phyloP scores from a whole-genome alignment of 805 yeast genomes.

The Cyberlindnera sargentensis region DNA sequence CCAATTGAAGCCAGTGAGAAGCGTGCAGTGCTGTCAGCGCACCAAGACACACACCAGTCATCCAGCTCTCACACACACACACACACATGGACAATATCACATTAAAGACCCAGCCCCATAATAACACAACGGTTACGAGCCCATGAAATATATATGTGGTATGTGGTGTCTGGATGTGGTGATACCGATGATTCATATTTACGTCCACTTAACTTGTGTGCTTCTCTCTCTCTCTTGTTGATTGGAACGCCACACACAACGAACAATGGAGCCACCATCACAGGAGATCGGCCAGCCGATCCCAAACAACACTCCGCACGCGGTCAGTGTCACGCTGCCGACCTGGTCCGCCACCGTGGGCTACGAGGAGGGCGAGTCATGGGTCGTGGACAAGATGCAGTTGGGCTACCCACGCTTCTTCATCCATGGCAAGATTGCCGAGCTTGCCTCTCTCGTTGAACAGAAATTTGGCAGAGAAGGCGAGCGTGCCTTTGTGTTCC shows the following conservation, averaged over 20 bases:
- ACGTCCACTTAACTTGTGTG: too few relatives aligned
- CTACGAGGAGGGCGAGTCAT: constrained; percentile 82
- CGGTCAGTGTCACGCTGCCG: constrained; percentile 91
- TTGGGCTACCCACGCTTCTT: constrained; percentile 89
- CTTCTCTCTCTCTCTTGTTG: too few relatives aligned
- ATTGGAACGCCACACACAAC: background rate
- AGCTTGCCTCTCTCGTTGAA: constrained; percentile 47
- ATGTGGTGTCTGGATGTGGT: too few relatives aligned
- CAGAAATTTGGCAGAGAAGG: constrained; percentile 72
- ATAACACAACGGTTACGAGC: too few relatives aligned
- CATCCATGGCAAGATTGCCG: constrained; percentile 56
- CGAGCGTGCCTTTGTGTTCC: constrained; percentile 70
- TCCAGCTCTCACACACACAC: too few relatives aligned
- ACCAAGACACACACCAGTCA: too few relatives aligned
- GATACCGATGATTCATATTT: too few relatives aligned
- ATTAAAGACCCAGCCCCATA: too few relatives aligned
- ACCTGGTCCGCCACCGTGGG: constrained; percentile 93
- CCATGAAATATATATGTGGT: too few relatives aligned
- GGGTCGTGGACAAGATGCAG: constrained; percentile 70
- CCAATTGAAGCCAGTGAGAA: too few relatives aligned
- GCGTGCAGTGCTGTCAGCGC: too few relatives aligned
- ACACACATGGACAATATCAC: too few relatives aligned
- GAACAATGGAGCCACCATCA: constrained; percentile 15
- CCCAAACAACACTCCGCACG: constrained; percentile 86
- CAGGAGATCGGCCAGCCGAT: constrained; percentile 68